These are phyloP conservation scores for Ogataea haglerorum DNA, from an alignment of 805 yeast genomes.

Conservation along the genomic window DNA sequence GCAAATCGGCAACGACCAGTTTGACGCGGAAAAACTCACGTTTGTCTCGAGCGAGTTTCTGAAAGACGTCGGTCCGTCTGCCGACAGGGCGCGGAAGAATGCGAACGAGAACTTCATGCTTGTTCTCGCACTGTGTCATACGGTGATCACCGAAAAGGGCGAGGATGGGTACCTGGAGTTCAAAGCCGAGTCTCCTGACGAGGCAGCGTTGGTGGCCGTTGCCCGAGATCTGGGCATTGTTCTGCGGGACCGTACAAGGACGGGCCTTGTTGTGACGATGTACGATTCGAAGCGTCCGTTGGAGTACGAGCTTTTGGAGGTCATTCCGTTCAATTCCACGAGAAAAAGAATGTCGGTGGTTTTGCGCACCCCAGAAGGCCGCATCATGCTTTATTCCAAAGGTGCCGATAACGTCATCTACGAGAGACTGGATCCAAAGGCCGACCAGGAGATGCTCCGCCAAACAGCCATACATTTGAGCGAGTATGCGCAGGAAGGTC, in stretches of 20 bases:
- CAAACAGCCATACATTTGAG: slow-evolving; percentile 64
- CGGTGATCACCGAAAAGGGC: slow-evolving; percentile 61
- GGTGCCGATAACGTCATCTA: slow-evolving; percentile 78
- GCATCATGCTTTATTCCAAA: slow-evolving; percentile 50
- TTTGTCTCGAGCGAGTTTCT: slow-evolving; percentile 61
- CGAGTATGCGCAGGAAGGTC: slow-evolving; percentile 71
- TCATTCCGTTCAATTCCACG: slow-evolving; percentile 63
- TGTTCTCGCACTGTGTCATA: slow-evolving; percentile 69
- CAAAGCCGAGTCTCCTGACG: slow-evolving; percentile 84
- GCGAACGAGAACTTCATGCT: slow-evolving; percentile 58
- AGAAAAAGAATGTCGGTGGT: slow-evolving; percentile 80
- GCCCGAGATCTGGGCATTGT: slow-evolving; percentile 73
- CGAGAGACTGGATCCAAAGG: slow-evolving; percentile 35
- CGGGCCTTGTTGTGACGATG: slow-evolving; percentile 39
- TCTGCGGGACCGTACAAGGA: slow-evolving; percentile 51
- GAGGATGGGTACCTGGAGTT: slow-evolving; percentile 44
- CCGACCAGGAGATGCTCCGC: slow-evolving; percentile 44
- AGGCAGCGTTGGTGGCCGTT: slow-evolving; percentile 71
- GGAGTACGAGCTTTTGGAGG: slow-evolving; percentile 49
- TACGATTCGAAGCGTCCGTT: slow-evolving; percentile 41
- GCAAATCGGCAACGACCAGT: slow-evolving; percentile 42
- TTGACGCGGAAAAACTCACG: slow-evolving; percentile 49
- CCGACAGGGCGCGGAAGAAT: slow-evolving; percentile 40
- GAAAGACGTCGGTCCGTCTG: slow-evolving; percentile 39
- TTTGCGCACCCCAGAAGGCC: slow-evolving; percentile 41